phyloP scores from a whole-genome alignment of 2,329 filamentous ascomycete genomes.

The Colletotrichum sp. region DNA sequence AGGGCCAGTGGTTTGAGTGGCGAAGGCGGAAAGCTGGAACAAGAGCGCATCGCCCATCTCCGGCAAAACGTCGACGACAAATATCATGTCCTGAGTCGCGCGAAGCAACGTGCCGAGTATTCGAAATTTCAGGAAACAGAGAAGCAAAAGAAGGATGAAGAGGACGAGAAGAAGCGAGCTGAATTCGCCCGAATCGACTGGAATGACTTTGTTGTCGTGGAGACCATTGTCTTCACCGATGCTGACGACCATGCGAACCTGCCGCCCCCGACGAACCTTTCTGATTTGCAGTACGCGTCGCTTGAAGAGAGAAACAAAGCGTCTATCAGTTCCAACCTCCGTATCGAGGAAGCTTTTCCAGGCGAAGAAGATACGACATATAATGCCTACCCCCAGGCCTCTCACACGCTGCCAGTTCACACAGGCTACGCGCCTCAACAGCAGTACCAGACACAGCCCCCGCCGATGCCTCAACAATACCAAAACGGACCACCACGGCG shows the following conservation, averaged over 20 bases:
- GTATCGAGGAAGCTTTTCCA: conserved; percentile 95
- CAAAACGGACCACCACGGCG: conserved; percentile 33
- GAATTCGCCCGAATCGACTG: conserved; percentile 90
- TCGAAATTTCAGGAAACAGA: conserved; percentile 83
- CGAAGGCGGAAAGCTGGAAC: conserved; percentile 69
- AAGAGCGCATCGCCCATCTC: conserved; percentile 75
- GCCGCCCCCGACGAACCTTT: conserved; percentile 85
- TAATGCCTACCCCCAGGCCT: conserved; percentile 50
- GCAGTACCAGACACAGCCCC: conserved; percentile 35
- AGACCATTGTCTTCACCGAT: conserved; percentile 92
- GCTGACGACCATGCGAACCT: conserved; percentile 85
- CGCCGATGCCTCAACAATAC: conserved; percentile 23
- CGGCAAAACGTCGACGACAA: conserved; percentile 79
- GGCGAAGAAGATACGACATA: conserved; percentile 72
- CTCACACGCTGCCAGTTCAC: conserved; percentile 50
- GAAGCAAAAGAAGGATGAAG: conserved; percentile 87
- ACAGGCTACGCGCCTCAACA: conserved; percentile 45
- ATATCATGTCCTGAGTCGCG: conserved; percentile 78
- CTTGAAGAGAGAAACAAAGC: conserved; percentile 94
- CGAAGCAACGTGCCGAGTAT: conserved; percentile 88
- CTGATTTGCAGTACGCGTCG: conserved; percentile 91
- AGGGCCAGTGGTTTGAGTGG: conserved; percentile 71
- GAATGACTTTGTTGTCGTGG: conserved; percentile 96
- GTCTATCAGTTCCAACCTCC: conserved; percentile 79
- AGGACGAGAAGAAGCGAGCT: conserved; percentile 79